A percentile compares a stretch with the other conserved stretches of the same genome.
Evolutionary conservation across 306 rosid genomes (phyloP).

Genomic region (Macrotyloma uniflorum): DNA sequence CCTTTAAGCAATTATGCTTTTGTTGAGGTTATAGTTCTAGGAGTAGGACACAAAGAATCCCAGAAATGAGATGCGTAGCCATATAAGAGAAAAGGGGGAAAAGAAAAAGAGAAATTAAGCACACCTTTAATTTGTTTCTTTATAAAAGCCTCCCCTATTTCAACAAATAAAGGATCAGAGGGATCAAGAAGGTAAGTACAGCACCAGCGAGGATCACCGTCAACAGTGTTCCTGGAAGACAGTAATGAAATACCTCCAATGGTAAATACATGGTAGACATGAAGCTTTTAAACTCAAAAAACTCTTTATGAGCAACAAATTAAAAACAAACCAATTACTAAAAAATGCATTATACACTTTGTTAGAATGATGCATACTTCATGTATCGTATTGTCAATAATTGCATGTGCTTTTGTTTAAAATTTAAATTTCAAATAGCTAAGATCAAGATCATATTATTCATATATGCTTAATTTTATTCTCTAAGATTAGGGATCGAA

Average conservation of each 20-base stretch:
- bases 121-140: conserved; percentile 78
- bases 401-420: background rate
- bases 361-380: background rate
- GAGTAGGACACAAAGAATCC: background rate
- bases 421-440: background rate
- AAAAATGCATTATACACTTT: background rate
- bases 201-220: conserved; percentile 81
- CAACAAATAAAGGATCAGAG: conserved; percentile 88
- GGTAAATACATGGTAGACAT: conserved; percentile 25
- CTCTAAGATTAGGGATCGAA: background rate
- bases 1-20: background rate
- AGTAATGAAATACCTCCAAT: conserved; percentile 38
- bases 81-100: background rate
- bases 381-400: background rate
- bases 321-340: conserved; percentile 12
- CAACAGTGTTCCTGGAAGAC: conserved; percentile 73
- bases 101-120: conserved; percentile 12
- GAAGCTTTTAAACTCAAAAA: conserved; percentile 12
- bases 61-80: background rate
- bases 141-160: conserved; percentile 84
- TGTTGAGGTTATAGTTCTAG: background rate
- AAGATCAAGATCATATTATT: background rate
- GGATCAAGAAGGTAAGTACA: conserved; percentile 97
- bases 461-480: background rate
- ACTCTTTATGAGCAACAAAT: conserved; percentile 1